A percentile compares a stretch with the other conserved stretches of the same genome.
phyloP scores from a whole-genome alignment of 257 asterid genomes.

The Catharanthus roseus region DNA sequence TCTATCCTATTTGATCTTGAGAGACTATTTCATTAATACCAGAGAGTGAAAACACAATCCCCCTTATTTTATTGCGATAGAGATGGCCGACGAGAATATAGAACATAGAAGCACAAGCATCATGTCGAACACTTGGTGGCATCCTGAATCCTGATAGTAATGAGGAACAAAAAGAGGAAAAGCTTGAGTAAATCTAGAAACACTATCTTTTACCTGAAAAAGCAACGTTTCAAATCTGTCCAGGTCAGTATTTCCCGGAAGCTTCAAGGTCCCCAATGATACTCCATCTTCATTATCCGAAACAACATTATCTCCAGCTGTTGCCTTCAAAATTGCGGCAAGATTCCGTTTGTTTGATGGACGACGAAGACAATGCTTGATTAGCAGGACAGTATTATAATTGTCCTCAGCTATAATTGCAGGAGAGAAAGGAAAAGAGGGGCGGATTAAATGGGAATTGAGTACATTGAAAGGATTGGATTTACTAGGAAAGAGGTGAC shows the following conservation, averaged over 20 bases:
- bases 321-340: slow-evolving; percentile 32
- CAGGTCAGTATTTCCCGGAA: slow-evolving; percentile 61
- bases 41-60: too few relatives aligned
- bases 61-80: too few relatives aligned
- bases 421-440: slow-evolving; percentile 16
- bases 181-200: neutral
- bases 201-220: slow-evolving; percentile 86
- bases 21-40: too few relatives aligned
- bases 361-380: slow-evolving; percentile 11
- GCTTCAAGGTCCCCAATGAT: slow-evolving; percentile 81
- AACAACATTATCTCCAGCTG: slow-evolving; percentile 24
- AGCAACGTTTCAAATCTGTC: slow-evolving; percentile 73
- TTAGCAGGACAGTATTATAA: slow-evolving; percentile 20
- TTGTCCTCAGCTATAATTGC: slow-evolving; percentile 17
- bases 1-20: too few relatives aligned
- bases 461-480: slow-evolving; percentile 23
- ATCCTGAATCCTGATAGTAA: neutral
- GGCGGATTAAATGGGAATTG: slow-evolving; percentile 16
- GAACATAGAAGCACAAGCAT: too few relatives aligned
- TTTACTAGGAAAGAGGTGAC: neutral
- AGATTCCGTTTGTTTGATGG: slow-evolving; percentile 20
- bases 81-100: too few relatives aligned
- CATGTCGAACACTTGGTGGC: too few relatives aligned
- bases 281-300: slow-evolving; percentile 60
- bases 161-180: neutral